Base-by-base conservation (phyloP, 2,329 filamentous ascomycete species). In the Rhytidhysteron rufulum region DNA sequence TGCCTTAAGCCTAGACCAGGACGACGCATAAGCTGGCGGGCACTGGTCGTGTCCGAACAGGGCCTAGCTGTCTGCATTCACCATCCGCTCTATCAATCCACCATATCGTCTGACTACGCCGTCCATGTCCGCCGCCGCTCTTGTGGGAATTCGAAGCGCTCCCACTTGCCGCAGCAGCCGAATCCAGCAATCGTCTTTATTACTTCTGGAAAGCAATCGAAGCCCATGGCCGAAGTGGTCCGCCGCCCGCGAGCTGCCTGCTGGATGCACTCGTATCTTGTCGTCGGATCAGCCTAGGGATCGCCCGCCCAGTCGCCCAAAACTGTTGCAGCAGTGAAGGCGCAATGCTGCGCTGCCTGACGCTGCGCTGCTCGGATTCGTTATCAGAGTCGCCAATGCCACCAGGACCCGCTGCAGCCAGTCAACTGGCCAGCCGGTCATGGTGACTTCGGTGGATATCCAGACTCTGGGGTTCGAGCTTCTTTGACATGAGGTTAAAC, bases 161-260 rank as follows among this genome's bases (percentile, higher is more conserved):
- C 45, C 51, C 51, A 50, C 57, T 62, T 60, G 59, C 59, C 59
- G 59, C 58, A 60, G 45, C 53, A 57, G 49, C 60, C 60, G 58
- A 49, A 62, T 59, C 19, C 37, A 57, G 56, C 48, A 53, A 53
- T 49, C 46, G 49, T 44, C 40, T 47, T 47, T 42, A 47, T 58
- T 57, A 49, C 45, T 54, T 51, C 47, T 50, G 48, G 34, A 48
- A 47, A 46, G 48, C 33, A 46, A 45, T 51, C 48, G 45, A 50
- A 34, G 20, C 9, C 48, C 42, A 38, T 37, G 41, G 37, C 33
- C 40, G 42, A 18, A 13, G 16, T 27, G 13, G 16, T 13, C 9
- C 25, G 35, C 22, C 35, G 15, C n/a, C 19, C 29, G 11, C 15
- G 34, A 30, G 33, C 31, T 45, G 40, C 34, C 40, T 49, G 35